A percentile compares a stretch with the other conserved stretches of the same genome.
These are phyloP conservation scores for Quercus engelmannii DNA, from an alignment of 306 rosid species.

Conservation along the genomic window DNA sequence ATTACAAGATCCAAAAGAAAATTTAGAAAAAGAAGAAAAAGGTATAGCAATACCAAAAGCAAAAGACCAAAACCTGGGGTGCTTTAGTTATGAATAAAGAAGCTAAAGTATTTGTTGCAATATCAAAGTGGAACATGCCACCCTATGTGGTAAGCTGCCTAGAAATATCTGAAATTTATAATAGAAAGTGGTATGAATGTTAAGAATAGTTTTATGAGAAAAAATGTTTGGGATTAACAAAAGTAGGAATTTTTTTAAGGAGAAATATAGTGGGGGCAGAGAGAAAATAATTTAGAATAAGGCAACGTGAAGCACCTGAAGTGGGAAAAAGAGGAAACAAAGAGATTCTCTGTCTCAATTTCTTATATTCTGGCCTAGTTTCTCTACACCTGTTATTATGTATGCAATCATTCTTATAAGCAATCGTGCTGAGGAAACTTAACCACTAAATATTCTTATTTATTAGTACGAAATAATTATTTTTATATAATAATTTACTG, in stretches of 20 bases:
- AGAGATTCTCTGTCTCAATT: slow-evolving; percentile 14
- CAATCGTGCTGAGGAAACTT: neutral
- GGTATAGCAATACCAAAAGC: slow-evolving; percentile 14
- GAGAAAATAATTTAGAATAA: neutral
- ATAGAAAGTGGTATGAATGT: neutral
- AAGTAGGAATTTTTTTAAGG: slow-evolving; percentile 15
- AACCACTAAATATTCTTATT: neutral
- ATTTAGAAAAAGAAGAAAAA: neutral
- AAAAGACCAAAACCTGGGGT: neutral
- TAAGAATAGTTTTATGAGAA: neutral
- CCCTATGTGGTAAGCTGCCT: slow-evolving; percentile 45
- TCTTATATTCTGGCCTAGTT: neutral
- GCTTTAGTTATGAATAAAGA: neutral
- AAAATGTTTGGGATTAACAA: slow-evolving; percentile 6
- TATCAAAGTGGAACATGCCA: slow-evolving; percentile 54
- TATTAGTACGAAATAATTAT: neutral
- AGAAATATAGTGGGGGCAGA: slow-evolving; percentile 11
- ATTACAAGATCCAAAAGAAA: neutral
- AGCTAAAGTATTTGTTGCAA: slow-evolving; percentile 25
- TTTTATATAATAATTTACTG: too few relatives aligned
- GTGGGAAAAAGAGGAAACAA: slow-evolving; percentile 38
- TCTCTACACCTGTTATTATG: too few relatives aligned
- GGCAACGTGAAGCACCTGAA: slow-evolving; percentile 39
- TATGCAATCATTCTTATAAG: too few relatives aligned
- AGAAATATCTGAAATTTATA: slow-evolving; percentile 13